phyloP scores from a whole-genome alignment of 768 basidiomycete genomes.

The Russula emetica region DNA sequence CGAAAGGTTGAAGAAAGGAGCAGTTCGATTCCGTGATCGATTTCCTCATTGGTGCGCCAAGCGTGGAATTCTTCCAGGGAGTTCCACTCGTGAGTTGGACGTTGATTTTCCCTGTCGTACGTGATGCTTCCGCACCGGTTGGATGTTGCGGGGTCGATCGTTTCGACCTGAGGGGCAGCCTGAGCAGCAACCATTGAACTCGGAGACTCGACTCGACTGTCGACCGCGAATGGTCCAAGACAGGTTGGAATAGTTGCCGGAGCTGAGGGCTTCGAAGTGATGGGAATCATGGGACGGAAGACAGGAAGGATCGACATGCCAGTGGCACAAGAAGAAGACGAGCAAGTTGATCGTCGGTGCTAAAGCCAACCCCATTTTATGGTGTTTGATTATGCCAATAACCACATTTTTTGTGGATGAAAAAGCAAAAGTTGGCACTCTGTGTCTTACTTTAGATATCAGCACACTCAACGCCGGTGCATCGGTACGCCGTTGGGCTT shows the following conservation, averaged over 20 bases:
- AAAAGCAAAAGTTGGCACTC: background rate
- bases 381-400: background rate
- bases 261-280: background rate
- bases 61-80: constrained; percentile 3
- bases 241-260: background rate
- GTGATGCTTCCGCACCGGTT: background rate
- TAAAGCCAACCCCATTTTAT: background rate
- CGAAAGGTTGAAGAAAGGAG: background rate
- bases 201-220: background rate
- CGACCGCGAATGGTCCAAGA: background rate
- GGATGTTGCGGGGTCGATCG: background rate
- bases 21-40: constrained; percentile 6
- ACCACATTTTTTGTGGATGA: background rate
- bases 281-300: background rate
- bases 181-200: background rate
- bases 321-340: background rate
- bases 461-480: background rate
- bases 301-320: constrained; percentile 6
- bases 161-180: background rate
- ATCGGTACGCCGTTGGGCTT: background rate
- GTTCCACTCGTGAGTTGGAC: constrained; percentile 1
- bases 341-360: background rate
- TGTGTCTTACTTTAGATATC: background rate
- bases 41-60: constrained; percentile 3
- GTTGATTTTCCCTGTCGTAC: background rate